Percentiles rank a stretch among this genome's conserved stretches.
These are phyloP conservation scores for Colletotrichum aenigma DNA, from an alignment of 2,329 filamentous ascomycete genomes.

Conservation along the genomic window DNA sequence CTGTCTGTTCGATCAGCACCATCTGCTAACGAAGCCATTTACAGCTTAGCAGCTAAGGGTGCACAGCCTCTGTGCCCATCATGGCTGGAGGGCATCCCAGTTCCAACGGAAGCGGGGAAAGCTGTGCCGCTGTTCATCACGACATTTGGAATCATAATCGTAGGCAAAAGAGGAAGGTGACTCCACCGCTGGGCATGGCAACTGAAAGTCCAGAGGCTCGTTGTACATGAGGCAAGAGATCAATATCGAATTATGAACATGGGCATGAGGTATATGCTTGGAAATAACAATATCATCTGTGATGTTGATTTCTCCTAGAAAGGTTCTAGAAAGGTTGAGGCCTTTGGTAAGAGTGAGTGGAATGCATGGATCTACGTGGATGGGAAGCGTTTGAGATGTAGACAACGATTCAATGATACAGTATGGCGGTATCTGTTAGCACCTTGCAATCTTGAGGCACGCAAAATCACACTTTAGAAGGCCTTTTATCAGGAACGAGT, in stretches of 20 bases:
- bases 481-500: background rate
- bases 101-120: background rate
- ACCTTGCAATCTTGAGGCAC: background rate
- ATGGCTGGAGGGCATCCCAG: accelerated
- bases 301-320: too few relatives aligned
- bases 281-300: too few relatives aligned
- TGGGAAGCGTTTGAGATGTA: too few relatives aligned
- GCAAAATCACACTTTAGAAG: background rate
- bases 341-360: too few relatives aligned
- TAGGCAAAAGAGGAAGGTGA: background rate
- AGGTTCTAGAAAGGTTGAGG: too few relatives aligned
- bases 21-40: background rate
- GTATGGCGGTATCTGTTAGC: too few relatives aligned
- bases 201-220: background rate
- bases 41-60: background rate
- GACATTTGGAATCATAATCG: accelerated
- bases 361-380: too few relatives aligned
- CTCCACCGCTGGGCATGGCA: background rate
- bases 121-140: background rate
- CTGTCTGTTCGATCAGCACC: background rate
- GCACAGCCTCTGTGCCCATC: background rate
- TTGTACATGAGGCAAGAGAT: background rate
- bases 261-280: background rate
- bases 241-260: background rate
- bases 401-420: too few relatives aligned